Conservation (phyloP, 805 yeast genomes). For the Priceomyces carsonii region DNA sequence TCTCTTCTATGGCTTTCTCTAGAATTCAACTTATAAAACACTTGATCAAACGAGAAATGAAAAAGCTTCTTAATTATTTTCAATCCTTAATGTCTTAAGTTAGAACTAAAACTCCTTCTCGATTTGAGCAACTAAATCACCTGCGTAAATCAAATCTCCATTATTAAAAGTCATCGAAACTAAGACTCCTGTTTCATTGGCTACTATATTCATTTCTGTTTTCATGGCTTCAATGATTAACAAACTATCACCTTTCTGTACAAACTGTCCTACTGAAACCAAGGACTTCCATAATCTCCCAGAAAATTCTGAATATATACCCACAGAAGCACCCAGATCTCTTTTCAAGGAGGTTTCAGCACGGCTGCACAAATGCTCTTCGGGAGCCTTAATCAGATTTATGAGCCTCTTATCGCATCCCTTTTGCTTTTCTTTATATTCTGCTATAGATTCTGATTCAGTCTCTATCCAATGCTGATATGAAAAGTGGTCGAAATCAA, state of each 20-base stretch:
- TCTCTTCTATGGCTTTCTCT: too few relatives aligned
- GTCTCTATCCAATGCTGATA: conserved; percentile 77
- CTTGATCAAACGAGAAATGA: too few relatives aligned
- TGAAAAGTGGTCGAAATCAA: conserved; percentile 77
- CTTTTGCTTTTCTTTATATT: conserved; percentile 63
- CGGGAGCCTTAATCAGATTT: conserved; percentile 78
- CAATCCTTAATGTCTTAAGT: too few relatives aligned
- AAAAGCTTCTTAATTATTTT: too few relatives aligned
- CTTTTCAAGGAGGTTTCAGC: conserved; percentile 45
- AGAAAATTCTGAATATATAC: conserved; percentile 92
- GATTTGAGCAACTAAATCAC: conserved; percentile 87
- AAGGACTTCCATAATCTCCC: conserved; percentile 96
- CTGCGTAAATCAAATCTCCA: conserved; percentile 97
- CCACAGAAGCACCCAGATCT: conserved; percentile 74
- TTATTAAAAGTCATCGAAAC: conserved; percentile 70
- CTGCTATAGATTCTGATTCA: conserved; percentile 69
- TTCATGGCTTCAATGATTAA: conserved; percentile 97
- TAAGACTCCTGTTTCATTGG: conserved; percentile 72
- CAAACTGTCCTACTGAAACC: conserved; percentile 75
- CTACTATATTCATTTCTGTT: conserved; percentile 88
- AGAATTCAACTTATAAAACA: too few relatives aligned
- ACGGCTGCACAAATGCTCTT: conserved; percentile 61
- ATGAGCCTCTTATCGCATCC: conserved; percentile 86
- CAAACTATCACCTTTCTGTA: conserved; percentile 72
- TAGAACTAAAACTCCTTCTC: too few relatives aligned